Conservation (phyloP, 768 basidiomycete species). For the Auricularia auricula-judae region DNA sequence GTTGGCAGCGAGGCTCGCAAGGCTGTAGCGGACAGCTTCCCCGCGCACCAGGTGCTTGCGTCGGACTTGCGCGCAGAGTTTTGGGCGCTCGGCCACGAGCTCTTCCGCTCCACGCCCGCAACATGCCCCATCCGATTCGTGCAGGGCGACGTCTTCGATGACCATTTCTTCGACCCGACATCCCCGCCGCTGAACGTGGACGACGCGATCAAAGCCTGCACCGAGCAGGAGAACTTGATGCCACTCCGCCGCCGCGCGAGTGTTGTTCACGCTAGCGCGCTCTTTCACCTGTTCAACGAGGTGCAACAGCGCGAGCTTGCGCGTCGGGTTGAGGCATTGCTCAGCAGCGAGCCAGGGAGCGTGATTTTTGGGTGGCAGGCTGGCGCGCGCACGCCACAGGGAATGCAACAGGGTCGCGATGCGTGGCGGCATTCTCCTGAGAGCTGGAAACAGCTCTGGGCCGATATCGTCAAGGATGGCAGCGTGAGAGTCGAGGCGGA, state of each 20-base stretch:
- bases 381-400: constrained; percentile 8
- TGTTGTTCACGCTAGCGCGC: constrained; percentile 35
- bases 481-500: too few relatives aligned
- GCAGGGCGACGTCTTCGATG: constrained; percentile 42
- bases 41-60: constrained; percentile 25
- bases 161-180: constrained; percentile 27
- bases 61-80: constrained; percentile 37
- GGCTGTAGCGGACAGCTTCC: constrained; percentile 32
- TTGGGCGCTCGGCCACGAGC: constrained; percentile 51
- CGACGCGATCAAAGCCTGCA: constrained; percentile 10
- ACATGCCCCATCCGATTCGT: constrained; percentile 46
- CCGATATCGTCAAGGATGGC: background rate
- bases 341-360: constrained; percentile 19
- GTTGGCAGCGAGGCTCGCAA: constrained; percentile 31
- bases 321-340: constrained; percentile 15
- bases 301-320: constrained; percentile 16
- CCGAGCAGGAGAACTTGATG: constrained; percentile 24
- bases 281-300: constrained; percentile 32
- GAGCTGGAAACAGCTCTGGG: constrained; percentile 20
- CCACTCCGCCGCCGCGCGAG: constrained; percentile 36
- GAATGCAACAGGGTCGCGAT: constrained; percentile 1
- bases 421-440: constrained; percentile 17
- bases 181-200: constrained; percentile 10
- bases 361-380: constrained; percentile 21
- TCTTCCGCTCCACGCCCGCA: constrained; percentile 42